Evolutionary conservation across 495 filamentous ascomycete species (phyloP).

Genomic region (Stereocaulon alpinum): DNA sequence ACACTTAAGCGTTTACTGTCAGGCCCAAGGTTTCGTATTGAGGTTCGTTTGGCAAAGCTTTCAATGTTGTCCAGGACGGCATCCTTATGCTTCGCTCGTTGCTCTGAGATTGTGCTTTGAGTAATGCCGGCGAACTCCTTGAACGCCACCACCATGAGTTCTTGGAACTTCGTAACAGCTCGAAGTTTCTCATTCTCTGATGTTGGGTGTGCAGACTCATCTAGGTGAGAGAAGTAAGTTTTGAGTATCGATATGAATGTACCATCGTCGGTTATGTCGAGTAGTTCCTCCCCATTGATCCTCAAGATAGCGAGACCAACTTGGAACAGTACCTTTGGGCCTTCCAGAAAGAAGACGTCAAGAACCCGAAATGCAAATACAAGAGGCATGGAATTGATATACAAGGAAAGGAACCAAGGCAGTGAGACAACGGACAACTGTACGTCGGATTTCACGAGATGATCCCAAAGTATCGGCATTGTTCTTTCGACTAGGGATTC

Average conservation of each 20-base stretch:
- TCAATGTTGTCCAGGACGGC: slow-evolving; percentile 89
- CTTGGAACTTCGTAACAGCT: slow-evolving; percentile 90
- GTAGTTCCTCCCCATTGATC: slow-evolving; percentile 93
- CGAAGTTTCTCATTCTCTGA: slow-evolving; percentile 88
- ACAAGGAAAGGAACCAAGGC: slow-evolving; percentile 95
- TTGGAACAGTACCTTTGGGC: slow-evolving; percentile 94
- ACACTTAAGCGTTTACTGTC: slow-evolving; percentile 82
- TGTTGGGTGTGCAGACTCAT: slow-evolving; percentile 90
- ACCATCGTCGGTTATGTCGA: slow-evolving; percentile 93
- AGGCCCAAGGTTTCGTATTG: slow-evolving; percentile 88
- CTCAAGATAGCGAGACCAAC: slow-evolving; percentile 89
- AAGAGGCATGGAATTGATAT: slow-evolving; percentile 98
- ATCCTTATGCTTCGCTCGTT: slow-evolving; percentile 85
- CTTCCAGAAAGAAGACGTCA: slow-evolving; percentile 97
- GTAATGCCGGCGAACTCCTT: slow-evolving; percentile 95
- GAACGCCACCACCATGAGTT: slow-evolving; percentile 97
- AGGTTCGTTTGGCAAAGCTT: slow-evolving; percentile 91
- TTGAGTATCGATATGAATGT: slow-evolving; percentile 95
- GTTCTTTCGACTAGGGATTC: slow-evolving; percentile 95
- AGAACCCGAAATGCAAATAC: slow-evolving; percentile 94
- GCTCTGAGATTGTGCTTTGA: slow-evolving; percentile 78
- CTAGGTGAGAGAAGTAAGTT: slow-evolving; percentile 82
- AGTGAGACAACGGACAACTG: slow-evolving; percentile 97
- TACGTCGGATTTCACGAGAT: slow-evolving; percentile 87
- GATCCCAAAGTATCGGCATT: slow-evolving; percentile 97